Conservation (phyloP, 345 rosid species). For the Citrus reticulata region DNA sequence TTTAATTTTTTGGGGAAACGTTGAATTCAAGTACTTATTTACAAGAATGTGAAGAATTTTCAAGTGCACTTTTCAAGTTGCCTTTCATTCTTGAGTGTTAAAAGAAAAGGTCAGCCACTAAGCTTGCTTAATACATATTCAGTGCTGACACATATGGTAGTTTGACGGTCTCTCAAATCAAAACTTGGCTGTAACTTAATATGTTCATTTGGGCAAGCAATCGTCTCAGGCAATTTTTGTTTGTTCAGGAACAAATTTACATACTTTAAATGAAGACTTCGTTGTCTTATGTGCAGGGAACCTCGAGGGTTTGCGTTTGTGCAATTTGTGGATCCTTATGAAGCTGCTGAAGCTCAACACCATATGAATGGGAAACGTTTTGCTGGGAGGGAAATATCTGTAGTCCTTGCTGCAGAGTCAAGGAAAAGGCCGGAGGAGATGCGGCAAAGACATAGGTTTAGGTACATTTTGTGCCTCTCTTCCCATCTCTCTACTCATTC, state of each 20-base stretch:
- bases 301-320: conserved; percentile 99
- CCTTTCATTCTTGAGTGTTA: conserved; percentile 58
- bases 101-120: conserved; percentile 60
- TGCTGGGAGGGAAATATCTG: conserved; percentile 89
- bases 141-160: conserved; percentile 41
- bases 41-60: conserved; percentile 66
- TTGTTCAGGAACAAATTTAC: conserved; percentile 12
- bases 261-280: conserved; percentile 18
- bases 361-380: conserved; percentile 81
- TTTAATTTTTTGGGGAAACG: conserved; percentile 45
- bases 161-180: conserved; percentile 27
- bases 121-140: conserved; percentile 43
- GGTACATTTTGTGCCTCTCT: conserved; percentile 29
- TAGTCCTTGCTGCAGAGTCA: conserved; percentile 83
- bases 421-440: conserved; percentile 99
- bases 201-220: conserved; percentile 10
- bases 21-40: conserved; percentile 68
- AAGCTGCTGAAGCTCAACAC: conserved; percentile 84
- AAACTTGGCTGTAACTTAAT: conserved; percentile 22
- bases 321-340: conserved; percentile 88
- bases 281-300: conserved; percentile 44
- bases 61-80: conserved; percentile 82
- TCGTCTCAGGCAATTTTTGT: conserved; percentile 3
- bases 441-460: conserved; percentile 71
- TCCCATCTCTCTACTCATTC: background rate